A percentile compares a stretch with the other conserved stretches of the same genome.
phyloP scores from a whole-genome alignment of 345 rosid genomes.

The Populus pruinosa region DNA sequence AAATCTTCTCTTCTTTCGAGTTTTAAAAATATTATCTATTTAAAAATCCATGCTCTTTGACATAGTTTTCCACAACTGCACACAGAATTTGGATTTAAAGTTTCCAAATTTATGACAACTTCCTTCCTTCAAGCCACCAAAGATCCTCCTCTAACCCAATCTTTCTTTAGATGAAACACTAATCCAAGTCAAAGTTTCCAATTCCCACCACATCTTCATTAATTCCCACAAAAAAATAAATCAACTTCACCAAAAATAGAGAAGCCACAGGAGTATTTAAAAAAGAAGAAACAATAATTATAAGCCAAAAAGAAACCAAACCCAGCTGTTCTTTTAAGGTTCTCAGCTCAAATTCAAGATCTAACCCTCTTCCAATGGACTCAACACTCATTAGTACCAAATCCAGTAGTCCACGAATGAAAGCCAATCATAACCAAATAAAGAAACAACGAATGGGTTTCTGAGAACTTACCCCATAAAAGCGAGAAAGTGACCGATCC shows the following conservation, averaged over 20 bases:
- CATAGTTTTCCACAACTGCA: background rate
- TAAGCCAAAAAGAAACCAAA: background rate
- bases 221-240: background rate
- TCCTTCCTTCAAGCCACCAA: background rate
- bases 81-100: background rate
- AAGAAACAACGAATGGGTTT: background rate
- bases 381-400: background rate
- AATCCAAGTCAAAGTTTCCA: background rate
- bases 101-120: background rate
- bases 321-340: background rate
- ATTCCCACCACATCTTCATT: background rate
- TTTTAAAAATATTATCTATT: background rate
- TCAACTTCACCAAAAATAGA: constrained; percentile 4
- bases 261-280: background rate
- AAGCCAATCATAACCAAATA: background rate
- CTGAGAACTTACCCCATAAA: constrained; percentile 50
- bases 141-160: background rate
- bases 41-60: background rate
- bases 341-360: background rate
- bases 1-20: background rate
- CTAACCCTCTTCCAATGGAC: background rate
- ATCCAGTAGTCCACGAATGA: background rate
- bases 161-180: background rate
- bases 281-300: background rate
- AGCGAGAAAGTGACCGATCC: constrained; percentile 53